Evolutionary conservation across 371 early-diverging fungal genomes (phyloP).

Genomic region (Actinomortierella ambigua): DNA sequence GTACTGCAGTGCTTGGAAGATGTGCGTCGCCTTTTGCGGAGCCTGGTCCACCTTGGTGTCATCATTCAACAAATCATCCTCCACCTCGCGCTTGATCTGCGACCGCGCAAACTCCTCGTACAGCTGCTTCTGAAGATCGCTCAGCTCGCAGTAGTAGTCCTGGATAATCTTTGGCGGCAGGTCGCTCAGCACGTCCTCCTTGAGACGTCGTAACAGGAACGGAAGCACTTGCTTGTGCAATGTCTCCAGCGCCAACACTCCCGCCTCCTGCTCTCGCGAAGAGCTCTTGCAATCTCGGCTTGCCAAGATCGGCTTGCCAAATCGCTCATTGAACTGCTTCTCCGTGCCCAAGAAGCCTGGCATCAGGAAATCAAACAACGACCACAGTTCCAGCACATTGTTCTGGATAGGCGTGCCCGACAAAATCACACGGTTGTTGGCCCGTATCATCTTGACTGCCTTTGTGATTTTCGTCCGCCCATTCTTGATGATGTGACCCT

Average conservation of each 20-base stretch:
- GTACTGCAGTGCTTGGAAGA: constrained; percentile 97
- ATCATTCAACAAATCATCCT: constrained; percentile 52
- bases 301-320: constrained; percentile 89
- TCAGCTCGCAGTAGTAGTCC: constrained; percentile 97
- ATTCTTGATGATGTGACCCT: constrained; percentile 99
- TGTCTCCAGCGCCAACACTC: constrained; percentile 89
- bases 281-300: constrained; percentile 89
- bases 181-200: constrained; percentile 98
- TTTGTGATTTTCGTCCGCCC: constrained; percentile 93
- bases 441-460: constrained; percentile 82
- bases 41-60: constrained; percentile 24
- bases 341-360: constrained; percentile 94
- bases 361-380: constrained; percentile 97
- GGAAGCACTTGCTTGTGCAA: constrained; percentile 98
- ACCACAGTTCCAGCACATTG: constrained; percentile 98
- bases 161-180: constrained; percentile 99
- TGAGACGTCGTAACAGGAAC: constrained; percentile 96
- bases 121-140: constrained; percentile 82
- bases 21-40: constrained; percentile 73
- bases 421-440: constrained; percentile 91
- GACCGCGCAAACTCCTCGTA: constrained; percentile 90
- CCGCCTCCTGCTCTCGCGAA: constrained; percentile 80
- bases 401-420: constrained; percentile 99
- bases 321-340: constrained; percentile 87
- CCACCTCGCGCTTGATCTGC: constrained; percentile 59